Conservation (phyloP, 1,139 yeast species). For the Meyerozyma smithsonii region DNA sequence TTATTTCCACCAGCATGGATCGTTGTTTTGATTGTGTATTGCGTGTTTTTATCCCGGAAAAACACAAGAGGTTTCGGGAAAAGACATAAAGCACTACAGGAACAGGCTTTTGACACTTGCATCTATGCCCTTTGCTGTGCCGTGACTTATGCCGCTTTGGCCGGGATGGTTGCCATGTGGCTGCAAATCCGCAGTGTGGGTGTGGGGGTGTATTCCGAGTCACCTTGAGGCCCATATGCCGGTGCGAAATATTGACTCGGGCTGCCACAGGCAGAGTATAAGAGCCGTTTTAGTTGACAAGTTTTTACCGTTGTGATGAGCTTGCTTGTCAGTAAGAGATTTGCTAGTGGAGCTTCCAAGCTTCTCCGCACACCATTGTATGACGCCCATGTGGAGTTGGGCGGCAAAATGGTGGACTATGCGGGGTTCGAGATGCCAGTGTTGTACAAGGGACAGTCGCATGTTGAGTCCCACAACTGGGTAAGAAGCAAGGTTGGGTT, state of each 20-base stretch:
- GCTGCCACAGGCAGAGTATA: neutral
- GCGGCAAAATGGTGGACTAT: slow-evolving; percentile 91
- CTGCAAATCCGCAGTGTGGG: neutral
- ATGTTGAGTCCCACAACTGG: slow-evolving; percentile 93
- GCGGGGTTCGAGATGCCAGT: slow-evolving; percentile 97
- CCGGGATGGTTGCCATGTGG: neutral
- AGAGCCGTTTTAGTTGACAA: neutral
- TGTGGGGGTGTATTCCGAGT: neutral
- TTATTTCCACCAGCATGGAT: neutral
- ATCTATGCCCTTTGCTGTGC: neutral
- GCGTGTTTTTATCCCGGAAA: neutral
- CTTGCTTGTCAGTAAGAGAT: neutral
- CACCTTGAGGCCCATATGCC: neutral
- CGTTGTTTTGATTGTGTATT: neutral
- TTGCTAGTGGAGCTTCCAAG: slow-evolving; percentile 4
- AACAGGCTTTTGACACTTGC: neutral
- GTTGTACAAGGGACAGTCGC: slow-evolving; percentile 73
- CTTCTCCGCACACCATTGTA: slow-evolving; percentile 60
- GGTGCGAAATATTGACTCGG: neutral
- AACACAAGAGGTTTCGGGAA: neutral
- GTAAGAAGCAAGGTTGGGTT: slow-evolving; percentile 83
- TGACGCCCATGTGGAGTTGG: slow-evolving; percentile 70
- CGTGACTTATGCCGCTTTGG: neutral
- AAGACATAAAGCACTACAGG: neutral
- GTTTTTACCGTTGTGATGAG: neutral